phyloP scores from a whole-genome alignment of 306 rosid species.

The Trifolium fragiferum region DNA sequence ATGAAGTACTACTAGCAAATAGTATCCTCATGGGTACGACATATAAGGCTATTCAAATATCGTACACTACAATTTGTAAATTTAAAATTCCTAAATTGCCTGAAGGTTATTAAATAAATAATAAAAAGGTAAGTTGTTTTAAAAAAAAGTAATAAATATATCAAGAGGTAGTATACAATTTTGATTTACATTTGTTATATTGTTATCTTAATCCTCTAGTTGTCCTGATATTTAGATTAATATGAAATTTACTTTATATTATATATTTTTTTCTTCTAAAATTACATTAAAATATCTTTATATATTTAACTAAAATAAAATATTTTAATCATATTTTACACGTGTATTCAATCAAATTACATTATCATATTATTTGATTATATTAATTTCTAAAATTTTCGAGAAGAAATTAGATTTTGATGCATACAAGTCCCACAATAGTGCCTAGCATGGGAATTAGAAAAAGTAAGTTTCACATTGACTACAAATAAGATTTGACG shows the following conservation, averaged over 20 bases:
- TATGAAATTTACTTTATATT: background rate
- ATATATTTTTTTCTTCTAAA: too few relatives aligned
- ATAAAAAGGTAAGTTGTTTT: background rate
- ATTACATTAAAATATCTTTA: too few relatives aligned
- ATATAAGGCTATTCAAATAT: background rate
- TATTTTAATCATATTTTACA: too few relatives aligned
- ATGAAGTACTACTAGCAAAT: background rate
- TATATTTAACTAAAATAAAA: too few relatives aligned
- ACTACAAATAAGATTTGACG: too few relatives aligned
- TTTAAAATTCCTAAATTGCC: background rate
- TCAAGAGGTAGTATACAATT: background rate
- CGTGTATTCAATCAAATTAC: background rate
- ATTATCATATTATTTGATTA: too few relatives aligned
- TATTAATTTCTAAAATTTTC: too few relatives aligned
- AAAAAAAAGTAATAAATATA: background rate
- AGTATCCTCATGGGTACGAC: slow-evolving; percentile 1
- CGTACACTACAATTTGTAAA: background rate
- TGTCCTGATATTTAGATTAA: background rate
- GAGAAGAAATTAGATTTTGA: too few relatives aligned
- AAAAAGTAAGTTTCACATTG: too few relatives aligned
- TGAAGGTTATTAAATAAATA: background rate
- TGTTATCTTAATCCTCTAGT: background rate
- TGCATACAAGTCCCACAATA: too few relatives aligned
- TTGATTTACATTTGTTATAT: background rate
- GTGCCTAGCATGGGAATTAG: too few relatives aligned